These are phyloP conservation scores for Neurospora crassa DNA, from an alignment of 2,329 filamentous ascomycete species.

Conservation along the genomic window DNA sequence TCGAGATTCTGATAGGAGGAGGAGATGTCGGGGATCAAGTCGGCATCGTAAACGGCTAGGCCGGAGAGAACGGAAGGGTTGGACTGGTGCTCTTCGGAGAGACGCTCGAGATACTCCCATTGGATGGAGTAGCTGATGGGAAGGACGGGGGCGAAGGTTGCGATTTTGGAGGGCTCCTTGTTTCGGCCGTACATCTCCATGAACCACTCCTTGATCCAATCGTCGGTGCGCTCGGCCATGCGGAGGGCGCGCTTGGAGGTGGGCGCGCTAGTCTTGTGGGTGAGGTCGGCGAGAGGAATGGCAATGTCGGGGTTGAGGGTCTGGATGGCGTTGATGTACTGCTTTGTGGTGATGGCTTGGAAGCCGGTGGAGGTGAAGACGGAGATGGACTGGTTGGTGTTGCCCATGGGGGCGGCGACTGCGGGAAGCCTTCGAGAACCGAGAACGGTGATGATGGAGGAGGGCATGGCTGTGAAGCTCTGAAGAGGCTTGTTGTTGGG, in stretches of 20 bases:
- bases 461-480: conserved; percentile 64
- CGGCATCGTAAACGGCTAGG: conserved; percentile 70
- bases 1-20: conserved; percentile 42
- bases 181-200: conserved; percentile 26
- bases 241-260: conserved; percentile 66
- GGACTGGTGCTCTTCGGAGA: conserved; percentile 53
- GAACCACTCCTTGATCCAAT: conserved; percentile 67
- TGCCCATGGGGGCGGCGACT: conserved; percentile 59
- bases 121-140: conserved; percentile 69
- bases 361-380: conserved; percentile 86
- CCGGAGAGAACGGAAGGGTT: conserved; percentile 54
- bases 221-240: conserved; percentile 79
- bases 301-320: conserved; percentile 71
- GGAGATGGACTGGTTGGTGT: conserved; percentile 61
- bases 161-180: conserved; percentile 21
- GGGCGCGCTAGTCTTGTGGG: conserved; percentile 35
- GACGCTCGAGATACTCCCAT: conserved; percentile 65
- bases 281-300: conserved; percentile 67
- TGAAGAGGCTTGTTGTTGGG: conserved; percentile 51
- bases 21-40: conserved; percentile 58
- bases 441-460: conserved; percentile 58
- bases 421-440: conserved; percentile 70
- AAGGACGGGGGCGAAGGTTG: conserved; percentile 58
- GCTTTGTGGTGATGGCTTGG: conserved; percentile 54
- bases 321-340: conserved; percentile 57